Conservation (phyloP, 2,329 filamentous ascomycete genomes). For the Cadophora sp. region DNA sequence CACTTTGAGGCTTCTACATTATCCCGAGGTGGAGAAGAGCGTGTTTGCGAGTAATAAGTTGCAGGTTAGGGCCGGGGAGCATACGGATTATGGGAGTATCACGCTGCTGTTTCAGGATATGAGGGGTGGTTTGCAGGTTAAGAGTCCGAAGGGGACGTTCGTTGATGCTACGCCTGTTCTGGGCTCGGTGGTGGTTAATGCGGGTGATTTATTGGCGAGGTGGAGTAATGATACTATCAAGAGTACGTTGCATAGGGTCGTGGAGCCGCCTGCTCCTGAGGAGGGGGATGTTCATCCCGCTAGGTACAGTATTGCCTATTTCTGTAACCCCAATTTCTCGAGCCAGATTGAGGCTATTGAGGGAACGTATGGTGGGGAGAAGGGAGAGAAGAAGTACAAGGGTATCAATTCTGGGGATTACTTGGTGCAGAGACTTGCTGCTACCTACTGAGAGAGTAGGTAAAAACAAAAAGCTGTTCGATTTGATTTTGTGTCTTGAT, state of each 20-base stretch:
- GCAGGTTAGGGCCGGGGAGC: constrained; percentile 57
- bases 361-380: constrained; percentile 62
- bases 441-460: constrained; percentile 61
- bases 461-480: neutral
- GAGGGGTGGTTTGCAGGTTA: constrained; percentile 58
- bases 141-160: constrained; percentile 77
- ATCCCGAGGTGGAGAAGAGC: constrained; percentile 55
- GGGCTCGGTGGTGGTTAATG: constrained; percentile 86
- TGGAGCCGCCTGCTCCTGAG: constrained; percentile 75
- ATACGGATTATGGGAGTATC: constrained; percentile 60
- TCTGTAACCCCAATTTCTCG: constrained; percentile 73
- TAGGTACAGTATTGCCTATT: constrained; percentile 87
- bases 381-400: constrained; percentile 78
- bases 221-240: constrained; percentile 94
- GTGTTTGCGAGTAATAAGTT: constrained; percentile 58
- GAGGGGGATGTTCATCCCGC: constrained; percentile 68
- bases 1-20: constrained; percentile 67
- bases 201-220: constrained; percentile 82
- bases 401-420: constrained; percentile 83
- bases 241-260: constrained; percentile 88
- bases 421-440: constrained; percentile 75
- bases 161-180: constrained; percentile 84
- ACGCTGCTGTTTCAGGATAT: constrained; percentile 62
- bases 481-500: neutral
- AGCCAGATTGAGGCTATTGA: constrained; percentile 69